phyloP scores from a whole-genome alignment of 495 filamentous ascomycete species.

The Tetracladium setigerum region DNA sequence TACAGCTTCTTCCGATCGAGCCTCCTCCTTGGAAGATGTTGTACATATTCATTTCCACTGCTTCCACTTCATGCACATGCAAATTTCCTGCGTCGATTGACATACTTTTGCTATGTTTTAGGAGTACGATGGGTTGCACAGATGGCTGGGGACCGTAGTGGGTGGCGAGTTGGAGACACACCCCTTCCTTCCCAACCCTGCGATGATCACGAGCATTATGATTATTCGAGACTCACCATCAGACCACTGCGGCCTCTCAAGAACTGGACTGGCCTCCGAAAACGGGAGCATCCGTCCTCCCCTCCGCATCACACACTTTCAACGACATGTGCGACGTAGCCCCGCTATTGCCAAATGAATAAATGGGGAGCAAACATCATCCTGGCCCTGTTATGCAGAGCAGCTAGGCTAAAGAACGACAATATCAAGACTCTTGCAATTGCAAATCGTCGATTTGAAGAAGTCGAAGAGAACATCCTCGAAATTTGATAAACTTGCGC shows the following conservation, averaged over 20 bases:
- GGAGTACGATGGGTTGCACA: slow-evolving; percentile 16
- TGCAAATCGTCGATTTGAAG: too few species aligned
- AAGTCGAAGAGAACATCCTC: too few species aligned
- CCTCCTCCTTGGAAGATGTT: slow-evolving; percentile 2
- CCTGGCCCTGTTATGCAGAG: too few species aligned
- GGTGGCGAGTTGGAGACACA: background rate
- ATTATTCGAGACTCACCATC: too few species aligned
- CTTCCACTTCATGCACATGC: slow-evolving; percentile 10
- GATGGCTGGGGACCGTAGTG: background rate
- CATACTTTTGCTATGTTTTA: slow-evolving; percentile 6
- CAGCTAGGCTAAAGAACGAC: too few species aligned
- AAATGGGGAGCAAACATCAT: too few species aligned
- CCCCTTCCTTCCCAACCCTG: slow-evolving; percentile 1
- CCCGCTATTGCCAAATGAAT: background rate
- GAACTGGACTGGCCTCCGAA: slow-evolving; percentile 1
- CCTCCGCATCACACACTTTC: background rate
- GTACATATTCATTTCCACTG: slow-evolving; percentile 7
- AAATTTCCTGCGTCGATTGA: slow-evolving; percentile 7
- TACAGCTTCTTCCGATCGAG: background rate
- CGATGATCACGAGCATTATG: slow-evolving; percentile 20
- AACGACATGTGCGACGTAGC: background rate
- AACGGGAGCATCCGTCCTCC: slow-evolving; percentile 16
- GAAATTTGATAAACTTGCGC: too few species aligned
- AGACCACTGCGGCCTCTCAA: too few species aligned
- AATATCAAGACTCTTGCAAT: too few species aligned